Conservation (phyloP, 2,329 filamentous ascomycete genomes). For the Penicillium expansum region DNA sequence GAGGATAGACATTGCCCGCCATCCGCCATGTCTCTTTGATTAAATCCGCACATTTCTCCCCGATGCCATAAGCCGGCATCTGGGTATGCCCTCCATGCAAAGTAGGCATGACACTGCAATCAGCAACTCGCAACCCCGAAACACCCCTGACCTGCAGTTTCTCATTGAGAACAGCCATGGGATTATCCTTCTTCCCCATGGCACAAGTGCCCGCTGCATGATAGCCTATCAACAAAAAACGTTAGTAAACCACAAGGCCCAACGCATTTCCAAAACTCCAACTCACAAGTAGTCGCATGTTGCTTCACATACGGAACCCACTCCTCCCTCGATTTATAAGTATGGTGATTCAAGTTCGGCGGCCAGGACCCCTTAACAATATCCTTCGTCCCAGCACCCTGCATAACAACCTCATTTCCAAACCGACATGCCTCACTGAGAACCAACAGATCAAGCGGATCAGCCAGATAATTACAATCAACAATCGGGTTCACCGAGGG, state of each 20-base stretch:
- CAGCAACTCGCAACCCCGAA: constrained; percentile 53
- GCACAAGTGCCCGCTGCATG: constrained; percentile 58
- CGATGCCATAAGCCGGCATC: constrained; percentile 59
- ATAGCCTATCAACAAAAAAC: constrained; percentile 42
- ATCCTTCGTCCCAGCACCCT: constrained; percentile 57
- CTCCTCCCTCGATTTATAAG: constrained; percentile 53
- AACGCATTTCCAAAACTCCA: not conserved
- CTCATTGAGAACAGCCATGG: constrained; percentile 53
- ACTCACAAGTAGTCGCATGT: constrained; percentile 60
- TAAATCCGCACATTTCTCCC: constrained; percentile 54
- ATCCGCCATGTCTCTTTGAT: constrained; percentile 44
- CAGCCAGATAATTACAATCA: constrained; percentile 57
- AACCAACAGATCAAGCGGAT: constrained; percentile 59
- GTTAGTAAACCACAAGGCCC: not conserved
- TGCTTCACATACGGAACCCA: constrained; percentile 59
- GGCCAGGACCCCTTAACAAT: constrained; percentile 63
- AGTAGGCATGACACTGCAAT: constrained; percentile 53
- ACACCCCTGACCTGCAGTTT: constrained; percentile 55
- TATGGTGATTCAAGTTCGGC: constrained; percentile 51
- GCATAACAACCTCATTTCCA: constrained; percentile 59
- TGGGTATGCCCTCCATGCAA: constrained; percentile 54
- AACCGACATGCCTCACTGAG: constrained; percentile 58
- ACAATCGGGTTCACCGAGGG: constrained; percentile 54
- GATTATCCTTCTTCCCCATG: constrained; percentile 52
- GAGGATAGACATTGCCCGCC: constrained; percentile 17